Base-by-base conservation (phyloP, 2,329 filamentous ascomycete genomes). In the Teratosphaeria viscida region DNA sequence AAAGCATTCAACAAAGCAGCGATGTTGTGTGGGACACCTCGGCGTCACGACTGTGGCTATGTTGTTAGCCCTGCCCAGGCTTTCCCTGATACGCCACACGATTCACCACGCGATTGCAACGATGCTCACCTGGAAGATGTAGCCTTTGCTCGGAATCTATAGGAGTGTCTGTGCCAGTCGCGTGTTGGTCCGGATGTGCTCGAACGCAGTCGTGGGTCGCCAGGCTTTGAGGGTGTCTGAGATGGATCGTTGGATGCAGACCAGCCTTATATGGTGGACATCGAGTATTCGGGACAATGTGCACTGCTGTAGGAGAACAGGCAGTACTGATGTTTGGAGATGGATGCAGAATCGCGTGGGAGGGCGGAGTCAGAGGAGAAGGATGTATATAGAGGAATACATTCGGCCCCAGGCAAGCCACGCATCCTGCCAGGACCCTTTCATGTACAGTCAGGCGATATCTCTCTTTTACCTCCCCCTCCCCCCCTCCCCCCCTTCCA, bases 351-450 rank as follows among this genome's bases (percentile, higher is more conserved):
- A 59, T 57, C 57, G 59, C 59, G 62, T 63, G 60, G 65, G 64
- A 62, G 23, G 53, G 34, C 53, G 65, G 67, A 66, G 65, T 66
- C 65, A 68, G 63, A 59, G 57, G 56, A 55, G 56, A 55, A 62
- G 63, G 60, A 64, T 69, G 66, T 66, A 66, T 69, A 69, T 67
- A 65, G 23, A 23, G 65, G 64, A 65, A 63, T 65, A 64, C 60
- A 60, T 60, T 52, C 60, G 64, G 63, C 61, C 63, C 67, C 60
- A 64, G 65, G 55, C 60, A 52, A 59, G 54, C 57, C 60, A 57
- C 47, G 39, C 57, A 47, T 47, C 14, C 39, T 19, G 37, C 19
- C 39, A 43, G 55, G 49, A 57, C 57, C 57, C 60, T 61, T 57
- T 58, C 54, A 49, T 49, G 43, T 49, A 49, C 43, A 35, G 12